A percentile compares a stretch with the other conserved stretches of the same genome.
Evolutionary conservation across 305 asterid genomes (phyloP).

Genomic region (Fraxinus nigra): DNA sequence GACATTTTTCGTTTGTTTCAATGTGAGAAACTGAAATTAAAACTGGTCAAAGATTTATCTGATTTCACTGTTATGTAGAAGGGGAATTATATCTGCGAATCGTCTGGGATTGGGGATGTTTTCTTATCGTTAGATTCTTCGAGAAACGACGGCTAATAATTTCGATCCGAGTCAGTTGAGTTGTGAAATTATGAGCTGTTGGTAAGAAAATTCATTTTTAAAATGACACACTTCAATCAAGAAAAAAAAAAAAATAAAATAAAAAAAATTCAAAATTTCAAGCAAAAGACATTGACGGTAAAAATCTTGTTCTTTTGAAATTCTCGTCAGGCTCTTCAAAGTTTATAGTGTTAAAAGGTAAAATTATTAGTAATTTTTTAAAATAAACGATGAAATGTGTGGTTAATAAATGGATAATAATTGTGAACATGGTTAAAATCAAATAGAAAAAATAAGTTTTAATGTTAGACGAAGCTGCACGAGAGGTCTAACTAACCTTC

Average conservation of each 20-base stretch:
- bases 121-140: constrained; percentile 25
- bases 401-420: background rate
- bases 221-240: background rate
- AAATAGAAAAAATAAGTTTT: background rate
- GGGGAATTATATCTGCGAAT: background rate
- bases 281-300: background rate
- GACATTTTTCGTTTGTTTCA: constrained; percentile 31
- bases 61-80: background rate
- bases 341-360: background rate
- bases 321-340: background rate
- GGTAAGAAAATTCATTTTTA: constrained; percentile 12
- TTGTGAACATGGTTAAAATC: background rate
- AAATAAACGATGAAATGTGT: background rate
- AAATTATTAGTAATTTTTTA: background rate
- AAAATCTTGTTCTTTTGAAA: background rate
- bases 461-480: background rate
- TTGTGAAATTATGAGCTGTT: background rate
- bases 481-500: background rate
- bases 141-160: constrained; percentile 26
- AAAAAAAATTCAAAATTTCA: background rate
- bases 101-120: constrained; percentile 11
- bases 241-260: background rate
- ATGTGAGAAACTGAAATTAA: background rate
- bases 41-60: background rate
- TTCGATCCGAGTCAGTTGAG: constrained; percentile 23